Percentiles rank a stretch among this genome's conserved stretches.
Evolutionary conservation across 2,329 filamentous ascomycete species (phyloP).

Genomic region (Samsoniella hepiali): DNA sequence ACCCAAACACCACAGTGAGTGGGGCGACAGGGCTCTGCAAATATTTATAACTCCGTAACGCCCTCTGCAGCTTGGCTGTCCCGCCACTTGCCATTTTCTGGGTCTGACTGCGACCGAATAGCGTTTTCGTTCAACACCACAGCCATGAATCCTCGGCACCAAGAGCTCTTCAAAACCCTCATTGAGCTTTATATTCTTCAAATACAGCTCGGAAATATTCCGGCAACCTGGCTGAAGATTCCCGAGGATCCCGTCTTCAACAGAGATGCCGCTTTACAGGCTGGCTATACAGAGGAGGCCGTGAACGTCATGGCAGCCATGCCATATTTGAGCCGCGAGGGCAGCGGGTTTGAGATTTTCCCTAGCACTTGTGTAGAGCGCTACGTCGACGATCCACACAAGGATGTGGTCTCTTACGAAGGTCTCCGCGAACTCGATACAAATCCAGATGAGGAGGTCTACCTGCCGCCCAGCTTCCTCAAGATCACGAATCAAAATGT

Average conservation of each 20-base stretch:
- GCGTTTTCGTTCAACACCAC: too few relatives aligned
- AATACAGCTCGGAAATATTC: background rate
- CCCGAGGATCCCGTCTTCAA: background rate
- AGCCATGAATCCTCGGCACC: background rate
- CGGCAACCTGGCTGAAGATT: background rate
- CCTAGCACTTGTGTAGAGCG: background rate
- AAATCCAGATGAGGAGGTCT: background rate
- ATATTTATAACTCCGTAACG: background rate
- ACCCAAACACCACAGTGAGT: background rate
- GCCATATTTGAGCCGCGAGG: background rate
- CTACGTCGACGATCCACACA: background rate
- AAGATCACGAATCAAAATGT: background rate
- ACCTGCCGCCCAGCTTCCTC: background rate
- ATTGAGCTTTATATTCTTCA: background rate
- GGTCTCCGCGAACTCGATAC: background rate
- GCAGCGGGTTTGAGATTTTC: background rate
- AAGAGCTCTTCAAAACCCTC: background rate
- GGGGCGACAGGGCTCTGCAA: background rate
- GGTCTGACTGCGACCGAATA: too few relatives aligned
- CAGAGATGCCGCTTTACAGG: background rate
- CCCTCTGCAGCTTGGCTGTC: too few relatives aligned
- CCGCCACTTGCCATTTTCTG: too few relatives aligned
- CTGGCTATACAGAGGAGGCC: background rate
- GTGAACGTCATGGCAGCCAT: background rate
- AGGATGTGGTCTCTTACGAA: background rate